Evolutionary conservation across 108 stramenopile genomes (phyloP), one percentile per base, ranked within the genome.

Genomic region (Cyclotella cryptica): DNA sequence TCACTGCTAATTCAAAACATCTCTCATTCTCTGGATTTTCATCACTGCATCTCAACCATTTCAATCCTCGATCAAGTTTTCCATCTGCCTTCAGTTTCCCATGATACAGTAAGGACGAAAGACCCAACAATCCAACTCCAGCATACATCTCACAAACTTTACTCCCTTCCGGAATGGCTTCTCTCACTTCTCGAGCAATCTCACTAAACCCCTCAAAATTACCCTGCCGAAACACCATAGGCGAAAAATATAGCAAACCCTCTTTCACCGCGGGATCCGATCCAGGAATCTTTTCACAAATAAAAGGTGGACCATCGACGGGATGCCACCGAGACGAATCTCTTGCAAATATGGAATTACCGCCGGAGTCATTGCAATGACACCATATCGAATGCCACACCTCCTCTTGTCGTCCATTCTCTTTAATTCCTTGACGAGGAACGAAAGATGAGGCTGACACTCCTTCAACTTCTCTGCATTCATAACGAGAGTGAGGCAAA

Each of bases 141-240:
- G 93, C 96, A 76, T 99, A 99, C 61, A 99, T 68, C 65, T 99
- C 98, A 71, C 92, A 92, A 14, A 93, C 88, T 62, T 85, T 88
- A 72, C 86, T 89, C 22, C 88, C 92, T 18, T 63, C 74, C 0
- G 88, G 88, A 42, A 97, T 74, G 2, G 81, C 88, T 39, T 84
- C 65, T 21, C 90, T 86, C 15, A 95, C 88, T 44, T 96, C 85
- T 62, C 67, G 82, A n/a, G 98, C 97, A 39, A 99, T 81, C 9
- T 85, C 69, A 66, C 85, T 87, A 78, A 98, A 99, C 41, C 93
- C 97, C 47, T 96, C 95, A 59, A 94, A 71, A 82, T 99, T 99
- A 0, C 87, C 97, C 84, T 98, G 98, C 14, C 98, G 92, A 81
- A 99, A 99, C 30, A 92, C 91, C 73, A 86, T 71, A 2, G 98